Conservation (phyloP, 768 basidiomycete genomes). For the Lenzites betulinus region DNA sequence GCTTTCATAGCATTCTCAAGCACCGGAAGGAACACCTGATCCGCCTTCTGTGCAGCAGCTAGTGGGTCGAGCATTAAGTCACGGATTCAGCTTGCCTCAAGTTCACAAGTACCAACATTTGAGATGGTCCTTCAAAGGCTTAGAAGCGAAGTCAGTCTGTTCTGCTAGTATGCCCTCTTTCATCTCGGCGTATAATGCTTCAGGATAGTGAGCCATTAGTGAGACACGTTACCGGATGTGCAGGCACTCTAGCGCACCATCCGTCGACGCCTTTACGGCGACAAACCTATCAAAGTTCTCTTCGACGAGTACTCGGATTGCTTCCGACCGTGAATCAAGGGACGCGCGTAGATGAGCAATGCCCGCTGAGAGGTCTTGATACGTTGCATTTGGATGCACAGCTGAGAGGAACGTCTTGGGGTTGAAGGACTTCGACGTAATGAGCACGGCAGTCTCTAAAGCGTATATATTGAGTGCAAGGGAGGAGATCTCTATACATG, state of each 20-base stretch:
- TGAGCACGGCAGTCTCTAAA: constrained; percentile 76
- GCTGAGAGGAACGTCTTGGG: constrained; percentile 91
- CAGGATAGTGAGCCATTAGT: not conserved
- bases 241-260: constrained; percentile 54
- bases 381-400: constrained; percentile 93
- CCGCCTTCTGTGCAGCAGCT: constrained; percentile 92
- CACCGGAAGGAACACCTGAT: constrained; percentile 95
- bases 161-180: constrained; percentile 80
- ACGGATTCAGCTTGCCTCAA: not conserved
- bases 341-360: constrained; percentile 72
- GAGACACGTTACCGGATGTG: too few relatives aligned
- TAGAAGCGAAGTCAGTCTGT: constrained; percentile 79
- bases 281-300: constrained; percentile 99
- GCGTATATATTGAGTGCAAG: not conserved
- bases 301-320: constrained; percentile 92
- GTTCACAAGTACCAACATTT: constrained; percentile 59
- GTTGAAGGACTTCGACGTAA: constrained; percentile 94
- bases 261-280: constrained; percentile 95
- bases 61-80: not conserved
- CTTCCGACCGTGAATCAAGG: constrained; percentile 90
- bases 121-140: constrained; percentile 77
- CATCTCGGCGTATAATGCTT: constrained; percentile 93
- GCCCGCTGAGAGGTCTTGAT: constrained; percentile 84
- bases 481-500: constrained; percentile 16
- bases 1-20: constrained; percentile 95